Evolutionary conservation across 139 green algal genomes (phyloP).

Genomic region (Chlorella sp.): DNA sequence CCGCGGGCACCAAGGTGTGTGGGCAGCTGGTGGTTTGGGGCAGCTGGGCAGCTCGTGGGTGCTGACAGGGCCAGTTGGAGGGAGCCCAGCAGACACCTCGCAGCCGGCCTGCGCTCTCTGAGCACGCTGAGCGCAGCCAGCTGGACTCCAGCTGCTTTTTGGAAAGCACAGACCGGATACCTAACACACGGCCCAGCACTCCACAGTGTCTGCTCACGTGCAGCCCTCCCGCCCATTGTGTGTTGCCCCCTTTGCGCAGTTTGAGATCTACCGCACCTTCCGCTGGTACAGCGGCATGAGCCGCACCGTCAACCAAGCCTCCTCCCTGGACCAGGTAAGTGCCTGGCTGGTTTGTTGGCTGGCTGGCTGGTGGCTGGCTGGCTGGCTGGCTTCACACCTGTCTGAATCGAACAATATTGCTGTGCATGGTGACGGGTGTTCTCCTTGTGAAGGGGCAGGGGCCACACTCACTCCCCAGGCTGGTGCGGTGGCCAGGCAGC

Average conservation of each 20-base stretch:
- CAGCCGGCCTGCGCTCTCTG: too few species aligned
- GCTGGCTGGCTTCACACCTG: not conserved
- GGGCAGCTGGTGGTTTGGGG: not conserved
- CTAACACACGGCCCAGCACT: too few species aligned
- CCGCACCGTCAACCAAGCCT: constrained; percentile 12
- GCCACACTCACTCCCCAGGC: not conserved
- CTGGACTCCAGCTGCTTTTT: too few species aligned
- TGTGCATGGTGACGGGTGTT: too few species aligned
- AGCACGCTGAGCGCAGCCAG: too few species aligned
- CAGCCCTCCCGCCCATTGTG: not conserved
- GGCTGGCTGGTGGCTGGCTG: not conserved
- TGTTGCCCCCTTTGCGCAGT: not conserved
- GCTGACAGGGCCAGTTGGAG: too few species aligned
- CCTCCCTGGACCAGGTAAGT: constrained; percentile 34
- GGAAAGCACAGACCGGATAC: too few species aligned
- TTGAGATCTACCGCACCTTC: constrained; percentile 21
- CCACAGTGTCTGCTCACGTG: not conserved
- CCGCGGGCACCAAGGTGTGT: constrained; percentile 32
- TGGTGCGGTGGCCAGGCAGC: too few species aligned
- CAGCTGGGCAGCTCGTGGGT: not conserved
- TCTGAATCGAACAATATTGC: too few species aligned
- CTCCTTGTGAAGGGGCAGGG: too few species aligned
- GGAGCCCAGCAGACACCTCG: too few species aligned
- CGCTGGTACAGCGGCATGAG: constrained; percentile 35
- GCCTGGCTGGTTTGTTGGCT: not conserved